Evolutionary conservation across 2,329 filamentous ascomycete genomes (phyloP), one percentile per base, ranked within the genome.

Genomic region (Lachnellula subtilissima): DNA sequence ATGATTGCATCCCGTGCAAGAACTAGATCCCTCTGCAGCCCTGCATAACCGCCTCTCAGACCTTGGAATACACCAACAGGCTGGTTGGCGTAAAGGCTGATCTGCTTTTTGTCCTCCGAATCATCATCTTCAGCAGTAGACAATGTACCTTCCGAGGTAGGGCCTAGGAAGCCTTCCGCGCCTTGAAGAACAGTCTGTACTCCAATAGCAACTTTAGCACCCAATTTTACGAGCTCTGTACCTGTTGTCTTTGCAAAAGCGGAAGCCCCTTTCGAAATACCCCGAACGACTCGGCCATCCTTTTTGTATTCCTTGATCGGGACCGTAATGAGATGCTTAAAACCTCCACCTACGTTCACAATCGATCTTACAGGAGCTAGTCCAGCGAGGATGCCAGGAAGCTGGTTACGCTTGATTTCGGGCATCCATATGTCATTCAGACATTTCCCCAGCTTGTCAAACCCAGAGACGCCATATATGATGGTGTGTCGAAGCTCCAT

Each of bases 341-440:
- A 84, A 1, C 93, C 93, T 54, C 86, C 88, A 32, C 92, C 91
- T 8, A 99, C 89, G 63, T 96, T 96, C 50, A 95, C 93, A 1
- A 99, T 75, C 1, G 91, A 91, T 14, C 91, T 85, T n/a, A 97
- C 86, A 0, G 91, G 89, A 0, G 92, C 92, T 5, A 99, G 78
- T 19, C 94, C 94, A 2, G 91, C 89, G 37, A 99, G 80, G 1
- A 99, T 88, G 1, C 88, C 86, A 0, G 91, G 91, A 5, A 99
- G 85, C 71, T 99, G 94, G 63, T 93, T 95, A 15, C 82, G 78
- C 69, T 88, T 91, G 54, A 99, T 88, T 69, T 99, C 93, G 1
- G 91, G 91, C 81, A 87, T 95, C 94, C 94, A 99, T 45, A 97
- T 89, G 69, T 96, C 91, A 68, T 97, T 97, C 36, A 99, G 81